Evolutionary conservation across 2,329 filamentous ascomycete species (phyloP).

Genomic region (Microdochium paspali): DNA sequence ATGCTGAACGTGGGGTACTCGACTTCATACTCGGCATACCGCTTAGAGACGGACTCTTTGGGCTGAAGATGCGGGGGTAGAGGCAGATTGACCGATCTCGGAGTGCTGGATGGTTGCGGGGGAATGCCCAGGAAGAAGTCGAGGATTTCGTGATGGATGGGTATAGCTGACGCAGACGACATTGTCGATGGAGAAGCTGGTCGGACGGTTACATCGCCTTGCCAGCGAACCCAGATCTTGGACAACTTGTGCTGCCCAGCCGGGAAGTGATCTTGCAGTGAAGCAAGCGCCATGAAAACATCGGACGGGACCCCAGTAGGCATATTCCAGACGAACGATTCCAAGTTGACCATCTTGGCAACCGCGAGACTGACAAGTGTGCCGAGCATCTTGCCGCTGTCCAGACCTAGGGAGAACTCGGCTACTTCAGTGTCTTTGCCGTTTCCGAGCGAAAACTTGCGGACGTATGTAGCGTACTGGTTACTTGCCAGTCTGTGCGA

Average conservation of each 20-base stretch:
- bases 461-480: slow-evolving; percentile 68
- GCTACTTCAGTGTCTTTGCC: slow-evolving; percentile 69
- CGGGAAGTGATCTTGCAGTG: slow-evolving; percentile 51
- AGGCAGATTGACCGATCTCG: slow-evolving; percentile 11
- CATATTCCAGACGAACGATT: slow-evolving; percentile 85
- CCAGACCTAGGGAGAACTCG: slow-evolving; percentile 74
- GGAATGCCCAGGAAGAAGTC: slow-evolving; percentile 12
- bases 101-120: slow-evolving; percentile 7
- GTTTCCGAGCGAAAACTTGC: slow-evolving; percentile 80
- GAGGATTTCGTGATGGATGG: slow-evolving; percentile 13
- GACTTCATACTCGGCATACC: slow-evolving; percentile 47
- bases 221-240: slow-evolving; percentile 73
- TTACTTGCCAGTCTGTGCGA: slow-evolving; percentile 33
- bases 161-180: slow-evolving; percentile 17
- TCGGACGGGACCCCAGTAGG: slow-evolving; percentile 74
- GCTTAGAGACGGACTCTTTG: slow-evolving; percentile 26
- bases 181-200: slow-evolving; percentile 10
- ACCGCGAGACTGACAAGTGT: slow-evolving; percentile 71
- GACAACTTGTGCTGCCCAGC: slow-evolving; percentile 57
- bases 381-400: slow-evolving; percentile 82
- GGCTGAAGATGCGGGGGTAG: slow-evolving; percentile 17
- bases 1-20: slow-evolving; percentile 76
- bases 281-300: slow-evolving; percentile 71
- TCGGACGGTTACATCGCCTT: slow-evolving; percentile 54
- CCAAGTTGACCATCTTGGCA: slow-evolving; percentile 73